A percentile compares a stretch with the other conserved stretches of the same genome.
Conservation (phyloP, 495 filamentous ascomycete genomes). For the Talaromyces ruber region DNA sequence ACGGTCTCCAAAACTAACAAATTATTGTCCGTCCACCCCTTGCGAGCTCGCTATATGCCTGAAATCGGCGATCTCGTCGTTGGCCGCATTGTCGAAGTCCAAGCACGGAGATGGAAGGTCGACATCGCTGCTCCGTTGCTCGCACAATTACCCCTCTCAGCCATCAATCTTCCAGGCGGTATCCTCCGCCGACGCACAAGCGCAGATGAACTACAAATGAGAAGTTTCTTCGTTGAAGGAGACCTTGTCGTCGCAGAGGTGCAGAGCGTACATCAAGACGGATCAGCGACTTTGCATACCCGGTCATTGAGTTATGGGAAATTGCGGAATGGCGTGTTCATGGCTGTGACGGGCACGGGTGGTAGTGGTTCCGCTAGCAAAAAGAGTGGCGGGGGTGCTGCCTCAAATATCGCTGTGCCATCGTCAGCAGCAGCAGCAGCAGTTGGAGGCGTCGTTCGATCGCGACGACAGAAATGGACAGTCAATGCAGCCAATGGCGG, state of each 20-base stretch:
- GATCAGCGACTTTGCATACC: constrained; percentile 79
- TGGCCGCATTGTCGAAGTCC: constrained; percentile 87
- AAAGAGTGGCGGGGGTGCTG: constrained; percentile 22
- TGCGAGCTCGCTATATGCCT: constrained; percentile 89
- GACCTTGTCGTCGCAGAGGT: constrained; percentile 88
- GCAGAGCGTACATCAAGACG: constrained; percentile 72
- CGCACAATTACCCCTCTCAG: constrained; percentile 70
- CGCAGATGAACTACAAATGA: constrained; percentile 91
- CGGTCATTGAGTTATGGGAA: constrained; percentile 89
- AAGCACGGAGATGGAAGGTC: constrained; percentile 84
- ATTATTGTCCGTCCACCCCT: constrained; percentile 77
- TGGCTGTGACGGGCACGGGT: constrained; percentile 70
- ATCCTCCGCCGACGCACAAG: constrained; percentile 84
- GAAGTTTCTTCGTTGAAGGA: constrained; percentile 85
- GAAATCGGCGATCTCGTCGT: constrained; percentile 95
- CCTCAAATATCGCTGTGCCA: constrained; percentile 15
- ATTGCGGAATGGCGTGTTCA: constrained; percentile 82
- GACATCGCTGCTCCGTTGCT: constrained; percentile 81
- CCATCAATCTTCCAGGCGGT: constrained; percentile 91
- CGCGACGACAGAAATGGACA: constrained; percentile 79
- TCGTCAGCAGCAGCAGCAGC: constrained; percentile 17
- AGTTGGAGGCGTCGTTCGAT: constrained; percentile 64
- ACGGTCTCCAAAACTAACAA: constrained; percentile 90
- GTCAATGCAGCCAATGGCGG: constrained; percentile 58
- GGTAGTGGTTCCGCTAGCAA: constrained; percentile 48